Percentiles rank a stretch among this genome's conserved stretches.
These are phyloP conservation scores for Porodaedalea pini DNA, from an alignment of 1,284 basidiomycete species.

Conservation along the genomic window DNA sequence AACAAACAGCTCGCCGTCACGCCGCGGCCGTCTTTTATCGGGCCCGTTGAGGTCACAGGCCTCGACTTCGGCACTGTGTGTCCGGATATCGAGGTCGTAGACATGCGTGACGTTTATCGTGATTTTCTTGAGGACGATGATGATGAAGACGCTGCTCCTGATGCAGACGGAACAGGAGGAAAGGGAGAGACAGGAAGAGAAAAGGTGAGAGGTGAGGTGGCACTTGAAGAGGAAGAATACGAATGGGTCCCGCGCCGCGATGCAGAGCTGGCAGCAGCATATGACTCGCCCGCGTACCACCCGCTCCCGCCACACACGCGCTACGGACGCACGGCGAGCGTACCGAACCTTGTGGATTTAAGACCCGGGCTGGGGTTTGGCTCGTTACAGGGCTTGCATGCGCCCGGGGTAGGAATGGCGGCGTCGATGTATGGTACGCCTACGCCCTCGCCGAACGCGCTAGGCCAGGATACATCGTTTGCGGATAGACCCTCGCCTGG, in stretches of 20 bases:
- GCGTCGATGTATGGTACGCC: constrained; percentile 10
- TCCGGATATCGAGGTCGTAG: constrained; percentile 87
- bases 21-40: constrained; percentile 86
- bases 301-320: constrained; percentile 68
- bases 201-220: constrained; percentile 1
- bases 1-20: constrained; percentile 75
- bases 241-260: constrained; percentile 75
- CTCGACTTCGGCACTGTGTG: constrained; percentile 83
- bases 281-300: constrained; percentile 60
- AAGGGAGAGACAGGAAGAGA: constrained; percentile 23
- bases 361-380: constrained; percentile 26
- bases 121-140: constrained; percentile 88
- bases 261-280: constrained; percentile 44
- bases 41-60: constrained; percentile 80
- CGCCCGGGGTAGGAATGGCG: constrained; percentile 6
- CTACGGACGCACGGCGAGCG: constrained; percentile 49
- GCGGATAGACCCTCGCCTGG: neutral
- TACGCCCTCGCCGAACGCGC: constrained; percentile 4
- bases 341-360: constrained; percentile 36
- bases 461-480: neutral
- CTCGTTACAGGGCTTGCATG: constrained; percentile 6
- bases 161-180: constrained; percentile 54
- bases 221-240: constrained; percentile 51
- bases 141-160: constrained; percentile 42
- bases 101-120: constrained; percentile 90